Evolutionary conservation across 2,329 filamentous ascomycete species (phyloP).

Genomic region (Chalaropsis thielavioides): DNA sequence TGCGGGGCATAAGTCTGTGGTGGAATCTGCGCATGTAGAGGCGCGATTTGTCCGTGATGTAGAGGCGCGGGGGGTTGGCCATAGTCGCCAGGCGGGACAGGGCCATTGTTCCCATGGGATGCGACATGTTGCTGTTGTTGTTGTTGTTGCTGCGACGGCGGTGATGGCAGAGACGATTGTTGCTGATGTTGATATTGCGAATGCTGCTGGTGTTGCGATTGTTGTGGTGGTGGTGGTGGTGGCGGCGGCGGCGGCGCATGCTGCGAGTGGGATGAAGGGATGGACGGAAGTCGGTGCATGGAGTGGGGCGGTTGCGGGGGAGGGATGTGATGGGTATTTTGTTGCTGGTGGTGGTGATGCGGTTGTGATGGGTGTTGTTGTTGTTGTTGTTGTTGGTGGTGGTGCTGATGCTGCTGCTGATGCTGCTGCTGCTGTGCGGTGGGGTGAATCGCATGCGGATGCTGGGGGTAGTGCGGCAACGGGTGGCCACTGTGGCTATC

Average conservation of each 20-base stretch:
- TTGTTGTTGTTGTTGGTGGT: conserved; percentile 1
- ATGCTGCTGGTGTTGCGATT: background rate
- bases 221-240: background rate
- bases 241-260: conserved; percentile 6
- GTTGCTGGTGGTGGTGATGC: conserved; percentile 1
- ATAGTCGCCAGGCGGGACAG: background rate
- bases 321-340: conserved; percentile 1
- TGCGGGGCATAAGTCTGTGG: background rate
- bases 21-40: background rate
- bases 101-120: background rate
- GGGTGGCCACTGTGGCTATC: background rate
- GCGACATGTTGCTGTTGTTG: background rate
- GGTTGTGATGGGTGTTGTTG: background rate
- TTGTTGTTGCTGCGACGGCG: background rate
- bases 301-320: background rate
- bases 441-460: background rate
- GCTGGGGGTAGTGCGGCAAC: conserved; percentile 2
- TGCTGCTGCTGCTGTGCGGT: background rate
- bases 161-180: too few relatives aligned
- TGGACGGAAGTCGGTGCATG: conserved; percentile 6
- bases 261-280: conserved; percentile 1
- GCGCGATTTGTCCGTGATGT: background rate
- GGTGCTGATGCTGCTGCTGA: background rate
- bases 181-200: background rate
- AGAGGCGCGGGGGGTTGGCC: background rate